A percentile compares a stretch with the other conserved stretches of the same genome.
Conservation (phyloP, 2,329 filamentous ascomycete species). For the Pseudohalonectria lignicola region DNA sequence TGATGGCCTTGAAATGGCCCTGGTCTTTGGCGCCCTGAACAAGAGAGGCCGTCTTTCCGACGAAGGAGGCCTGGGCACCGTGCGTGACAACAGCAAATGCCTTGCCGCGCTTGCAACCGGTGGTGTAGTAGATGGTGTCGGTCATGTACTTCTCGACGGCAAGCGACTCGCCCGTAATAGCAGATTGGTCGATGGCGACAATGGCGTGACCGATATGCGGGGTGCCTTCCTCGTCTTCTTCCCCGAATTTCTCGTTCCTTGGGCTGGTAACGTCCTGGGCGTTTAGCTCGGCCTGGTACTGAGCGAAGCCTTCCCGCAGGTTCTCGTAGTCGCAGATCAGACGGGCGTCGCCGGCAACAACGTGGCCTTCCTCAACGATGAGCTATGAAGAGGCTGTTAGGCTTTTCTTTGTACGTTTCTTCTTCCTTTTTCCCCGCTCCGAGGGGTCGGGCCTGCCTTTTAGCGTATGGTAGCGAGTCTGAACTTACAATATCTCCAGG, state of each 20-base stretch:
- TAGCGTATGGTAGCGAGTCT: no score
- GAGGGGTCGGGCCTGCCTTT: no score
- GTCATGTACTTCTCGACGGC: constrained; percentile 69
- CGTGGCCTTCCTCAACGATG: constrained; percentile 60
- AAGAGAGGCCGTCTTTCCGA: constrained; percentile 63
- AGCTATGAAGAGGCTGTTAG: constrained; percentile 31
- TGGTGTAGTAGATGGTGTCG: constrained; percentile 67
- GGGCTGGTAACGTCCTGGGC: constrained; percentile 50
- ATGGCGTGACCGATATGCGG: constrained; percentile 54
- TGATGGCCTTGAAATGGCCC: constrained; percentile 71
- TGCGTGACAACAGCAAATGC: constrained; percentile 58
- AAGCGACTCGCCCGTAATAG: constrained; percentile 71
- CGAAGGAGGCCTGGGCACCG: constrained; percentile 62
- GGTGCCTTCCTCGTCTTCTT: constrained; percentile 37
- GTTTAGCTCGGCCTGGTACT: constrained; percentile 42
- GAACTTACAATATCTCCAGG: constrained; percentile 65
- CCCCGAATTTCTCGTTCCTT: constrained; percentile 48
- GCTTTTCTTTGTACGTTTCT: no score
- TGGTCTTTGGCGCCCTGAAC: constrained; percentile 66
- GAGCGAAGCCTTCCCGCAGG: constrained; percentile 37
- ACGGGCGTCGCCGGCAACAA: constrained; percentile 58
- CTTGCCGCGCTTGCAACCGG: constrained; percentile 72
- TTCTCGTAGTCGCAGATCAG: constrained; percentile 64
- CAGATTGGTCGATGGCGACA: constrained; percentile 66
- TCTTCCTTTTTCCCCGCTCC: no score